phyloP scores from a whole-genome alignment of 2,329 filamentous ascomycete genomes.

The Aaosphaeria pasadenensis region DNA sequence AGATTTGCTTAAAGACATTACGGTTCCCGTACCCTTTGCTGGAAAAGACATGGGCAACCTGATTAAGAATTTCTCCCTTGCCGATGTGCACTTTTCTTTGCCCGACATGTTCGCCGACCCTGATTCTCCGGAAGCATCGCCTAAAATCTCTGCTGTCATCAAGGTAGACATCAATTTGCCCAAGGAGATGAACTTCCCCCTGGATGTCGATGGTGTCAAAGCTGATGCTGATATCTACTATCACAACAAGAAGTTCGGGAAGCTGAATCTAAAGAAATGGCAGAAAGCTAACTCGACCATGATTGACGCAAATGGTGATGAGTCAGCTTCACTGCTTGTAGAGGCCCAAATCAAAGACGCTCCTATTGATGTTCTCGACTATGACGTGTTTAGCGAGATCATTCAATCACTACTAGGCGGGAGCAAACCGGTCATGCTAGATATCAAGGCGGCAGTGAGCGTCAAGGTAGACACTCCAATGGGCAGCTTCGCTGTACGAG shows the following conservation, averaged over 20 bases:
- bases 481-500: constrained; percentile 75
- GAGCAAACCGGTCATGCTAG: constrained; percentile 64
- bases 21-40: constrained; percentile 79
- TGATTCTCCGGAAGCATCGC: constrained; percentile 67
- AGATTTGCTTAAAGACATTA: constrained; percentile 76
- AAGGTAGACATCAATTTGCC: constrained; percentile 76
- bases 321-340: constrained; percentile 66
- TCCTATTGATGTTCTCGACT: constrained; percentile 78
- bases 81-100: constrained; percentile 80
- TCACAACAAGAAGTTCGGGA: constrained; percentile 71
- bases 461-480: constrained; percentile 78
- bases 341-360: constrained; percentile 73
- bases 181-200: constrained; percentile 78
- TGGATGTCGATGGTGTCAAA: constrained; percentile 73
- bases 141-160: constrained; percentile 79
- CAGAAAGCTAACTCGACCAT: constrained; percentile 79
- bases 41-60: constrained; percentile 77
- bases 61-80: constrained; percentile 83
- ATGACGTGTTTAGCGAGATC: constrained; percentile 74
- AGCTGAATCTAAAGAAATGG: constrained; percentile 77
- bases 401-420: constrained; percentile 80
- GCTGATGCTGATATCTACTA: constrained; percentile 82
- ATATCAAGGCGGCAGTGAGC: constrained; percentile 77
- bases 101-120: constrained; percentile 79
- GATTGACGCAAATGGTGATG: constrained; percentile 55